A percentile compares a stretch with the other conserved stretches of the same genome.
These are phyloP conservation scores for Galeopsis tetrahit DNA, from an alignment of 257 asterid species.

Conservation along the genomic window DNA sequence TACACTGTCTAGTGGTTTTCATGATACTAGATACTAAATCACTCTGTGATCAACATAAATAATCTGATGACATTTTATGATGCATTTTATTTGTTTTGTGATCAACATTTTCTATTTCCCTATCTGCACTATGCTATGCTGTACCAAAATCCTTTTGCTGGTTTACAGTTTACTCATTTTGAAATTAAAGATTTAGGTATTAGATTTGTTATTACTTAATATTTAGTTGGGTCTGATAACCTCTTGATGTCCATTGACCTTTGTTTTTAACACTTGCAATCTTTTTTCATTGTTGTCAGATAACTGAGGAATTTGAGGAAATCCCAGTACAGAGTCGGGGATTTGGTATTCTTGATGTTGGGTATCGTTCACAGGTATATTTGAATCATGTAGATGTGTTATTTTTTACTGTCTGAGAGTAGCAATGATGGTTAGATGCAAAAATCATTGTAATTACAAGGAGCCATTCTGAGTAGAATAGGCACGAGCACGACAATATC, in stretches of 20 bases:
- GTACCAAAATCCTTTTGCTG: not conserved
- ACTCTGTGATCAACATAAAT: not conserved
- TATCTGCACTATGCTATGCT: constrained; percentile 8
- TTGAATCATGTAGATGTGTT: constrained; percentile 7
- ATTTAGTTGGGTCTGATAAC: not conserved
- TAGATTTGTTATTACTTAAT: not conserved
- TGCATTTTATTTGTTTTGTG: not conserved
- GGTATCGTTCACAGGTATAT: constrained; percentile 38
- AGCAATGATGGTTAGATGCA: not conserved
- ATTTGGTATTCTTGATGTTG: constrained; percentile 40
- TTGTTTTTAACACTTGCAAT: not conserved
- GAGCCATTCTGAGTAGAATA: not conserved
- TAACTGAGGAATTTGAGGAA: constrained; percentile 35
- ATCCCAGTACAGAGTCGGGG: constrained; percentile 39
- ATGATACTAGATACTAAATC: not conserved
- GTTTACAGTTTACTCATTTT: constrained; percentile 6
- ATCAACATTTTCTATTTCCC: not conserved
- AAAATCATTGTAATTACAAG: not conserved
- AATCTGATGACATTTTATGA: not conserved
- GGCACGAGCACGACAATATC: not conserved
- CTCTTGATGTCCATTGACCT: not conserved
- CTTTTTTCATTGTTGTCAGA: constrained; percentile 20
- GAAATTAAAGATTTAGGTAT: not conserved
- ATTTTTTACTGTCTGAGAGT: not conserved
- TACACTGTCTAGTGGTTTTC: not conserved